A percentile compares a stretch with the other conserved stretches of the same genome.
phyloP scores from a whole-genome alignment of 2,329 filamentous ascomycete genomes.

The Penicillium sp. region DNA sequence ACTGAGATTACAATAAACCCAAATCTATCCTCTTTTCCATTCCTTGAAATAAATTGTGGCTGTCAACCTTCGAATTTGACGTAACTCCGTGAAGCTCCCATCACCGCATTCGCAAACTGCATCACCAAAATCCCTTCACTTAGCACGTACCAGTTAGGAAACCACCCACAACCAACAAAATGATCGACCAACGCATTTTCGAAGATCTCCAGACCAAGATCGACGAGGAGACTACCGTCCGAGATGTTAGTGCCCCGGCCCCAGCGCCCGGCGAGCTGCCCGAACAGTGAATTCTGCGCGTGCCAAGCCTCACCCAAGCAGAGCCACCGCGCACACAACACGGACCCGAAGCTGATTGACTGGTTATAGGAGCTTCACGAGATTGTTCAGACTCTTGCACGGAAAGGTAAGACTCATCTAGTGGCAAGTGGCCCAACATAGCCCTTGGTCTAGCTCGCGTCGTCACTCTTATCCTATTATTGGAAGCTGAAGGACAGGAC shows the following conservation, averaged over 20 bases:
- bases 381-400: conserved; percentile 77
- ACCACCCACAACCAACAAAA: conserved; percentile 32
- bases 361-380: conserved; percentile 67
- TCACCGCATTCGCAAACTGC: conserved; percentile 15
- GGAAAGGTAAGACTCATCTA: conserved; percentile 55
- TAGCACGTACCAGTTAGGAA: neutral
- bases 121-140: conserved; percentile 4
- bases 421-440: neutral
- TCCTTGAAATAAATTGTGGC: neutral
- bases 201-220: conserved; percentile 83
- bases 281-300: conserved; percentile 14
- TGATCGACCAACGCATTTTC: conserved; percentile 82
- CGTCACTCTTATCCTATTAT: neutral
- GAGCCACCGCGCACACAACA: conserved; percentile 8
- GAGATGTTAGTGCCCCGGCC: conserved; percentile 57
- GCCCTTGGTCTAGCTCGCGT: neutral
- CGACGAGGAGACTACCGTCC: conserved; percentile 78
- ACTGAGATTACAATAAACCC: neutral
- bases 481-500: neutral
- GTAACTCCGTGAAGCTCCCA: conserved; percentile 11
- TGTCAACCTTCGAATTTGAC: conserved; percentile 12
- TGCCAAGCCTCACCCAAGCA: conserved; percentile 21
- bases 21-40: neutral
- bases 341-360: conserved; percentile 9
- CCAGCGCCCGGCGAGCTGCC: neutral